Conservation (phyloP, 164 flowering plant genomes). For the Warburgia ugandensis region DNA sequence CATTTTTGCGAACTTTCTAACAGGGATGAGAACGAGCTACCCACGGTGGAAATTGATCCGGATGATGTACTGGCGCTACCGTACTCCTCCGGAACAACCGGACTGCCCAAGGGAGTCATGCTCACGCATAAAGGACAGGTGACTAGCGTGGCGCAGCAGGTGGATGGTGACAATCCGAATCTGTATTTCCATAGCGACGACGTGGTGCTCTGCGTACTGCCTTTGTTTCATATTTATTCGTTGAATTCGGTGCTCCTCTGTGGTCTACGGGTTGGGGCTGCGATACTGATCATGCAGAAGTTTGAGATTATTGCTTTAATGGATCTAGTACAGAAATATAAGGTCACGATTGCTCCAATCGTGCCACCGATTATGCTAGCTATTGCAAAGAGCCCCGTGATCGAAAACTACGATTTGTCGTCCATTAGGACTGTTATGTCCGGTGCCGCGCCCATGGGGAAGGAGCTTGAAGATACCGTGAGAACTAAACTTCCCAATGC, state of each 20-base stretch:
- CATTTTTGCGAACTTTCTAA: conserved; percentile 47
- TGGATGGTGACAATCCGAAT: conserved; percentile 92
- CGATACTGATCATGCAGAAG: conserved; percentile 70
- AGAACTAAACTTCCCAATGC: conserved; percentile 69
- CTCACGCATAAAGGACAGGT: conserved; percentile 67
- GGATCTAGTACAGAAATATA: conserved; percentile 57
- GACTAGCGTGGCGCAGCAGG: conserved; percentile 87
- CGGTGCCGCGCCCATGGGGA: conserved; percentile 90
- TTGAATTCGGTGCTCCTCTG: conserved; percentile 68
- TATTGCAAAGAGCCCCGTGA: conserved; percentile 53
- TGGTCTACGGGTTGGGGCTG: conserved; percentile 69
- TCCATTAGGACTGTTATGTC: conserved; percentile 63
- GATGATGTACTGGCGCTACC: conserved; percentile 85
- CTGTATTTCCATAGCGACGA: conserved; percentile 51
- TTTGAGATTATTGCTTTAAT: conserved; percentile 49
- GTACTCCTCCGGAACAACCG: conserved; percentile 93
- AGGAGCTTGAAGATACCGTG: conserved; percentile 80
- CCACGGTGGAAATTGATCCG: conserved; percentile 42
- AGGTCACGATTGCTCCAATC: conserved; percentile 69
- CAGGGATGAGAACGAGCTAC: conserved; percentile 44
- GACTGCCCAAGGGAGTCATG: conserved; percentile 92
- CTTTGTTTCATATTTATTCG: conserved; percentile 82
- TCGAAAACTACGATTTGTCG: conserved; percentile 61
- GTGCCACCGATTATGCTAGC: conserved; percentile 88
- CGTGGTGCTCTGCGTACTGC: conserved; percentile 70